phyloP scores from a whole-genome alignment of 192 early-diverging fungal species.

The Coemansia sp. region DNA sequence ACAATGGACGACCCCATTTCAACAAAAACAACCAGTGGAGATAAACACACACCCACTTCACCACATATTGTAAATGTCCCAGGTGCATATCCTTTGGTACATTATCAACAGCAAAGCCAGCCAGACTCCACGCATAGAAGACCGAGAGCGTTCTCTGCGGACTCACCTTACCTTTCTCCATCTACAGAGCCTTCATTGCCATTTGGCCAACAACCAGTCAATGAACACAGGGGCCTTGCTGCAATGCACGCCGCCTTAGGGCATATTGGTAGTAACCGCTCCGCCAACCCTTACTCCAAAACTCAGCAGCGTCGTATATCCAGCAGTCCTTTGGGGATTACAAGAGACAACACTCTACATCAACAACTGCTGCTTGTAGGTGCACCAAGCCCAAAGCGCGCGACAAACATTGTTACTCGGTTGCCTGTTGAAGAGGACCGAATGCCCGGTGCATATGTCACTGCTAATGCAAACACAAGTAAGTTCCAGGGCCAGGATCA shows the following conservation, averaged over 20 bases:
- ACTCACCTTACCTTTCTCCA: neutral
- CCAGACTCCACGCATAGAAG: neutral
- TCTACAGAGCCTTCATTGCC: neutral
- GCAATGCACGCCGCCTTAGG: slow-evolving; percentile 6
- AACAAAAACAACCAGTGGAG: slow-evolving; percentile 32
- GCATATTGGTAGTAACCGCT: slow-evolving; percentile 10
- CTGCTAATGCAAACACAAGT: neutral
- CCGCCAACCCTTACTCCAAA: slow-evolving; percentile 5
- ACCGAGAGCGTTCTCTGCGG: slow-evolving; percentile 3
- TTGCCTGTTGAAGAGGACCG: slow-evolving; percentile 6
- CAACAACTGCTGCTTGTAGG: slow-evolving; percentile 33
- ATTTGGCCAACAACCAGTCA: neutral
- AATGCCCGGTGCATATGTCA: neutral
- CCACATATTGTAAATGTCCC: slow-evolving; percentile 41
- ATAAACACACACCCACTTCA: slow-evolving; percentile 34
- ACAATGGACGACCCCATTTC: slow-evolving; percentile 14
- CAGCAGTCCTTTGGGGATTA: slow-evolving; percentile 19
- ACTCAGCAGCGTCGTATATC: slow-evolving; percentile 2
- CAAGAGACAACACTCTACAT: slow-evolving; percentile 22
- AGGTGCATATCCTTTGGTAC: slow-evolving; percentile 9
- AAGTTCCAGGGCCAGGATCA: neutral
- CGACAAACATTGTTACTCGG: slow-evolving; percentile 22
- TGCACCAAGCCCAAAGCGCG: slow-evolving; percentile 11
- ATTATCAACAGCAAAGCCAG: neutral
- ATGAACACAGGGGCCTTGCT: neutral